Evolutionary conservation across 495 filamentous ascomycete species (phyloP), one percentile per base, ranked within the genome.

Genomic region (Aspergillus carlsbadensis): DNA sequence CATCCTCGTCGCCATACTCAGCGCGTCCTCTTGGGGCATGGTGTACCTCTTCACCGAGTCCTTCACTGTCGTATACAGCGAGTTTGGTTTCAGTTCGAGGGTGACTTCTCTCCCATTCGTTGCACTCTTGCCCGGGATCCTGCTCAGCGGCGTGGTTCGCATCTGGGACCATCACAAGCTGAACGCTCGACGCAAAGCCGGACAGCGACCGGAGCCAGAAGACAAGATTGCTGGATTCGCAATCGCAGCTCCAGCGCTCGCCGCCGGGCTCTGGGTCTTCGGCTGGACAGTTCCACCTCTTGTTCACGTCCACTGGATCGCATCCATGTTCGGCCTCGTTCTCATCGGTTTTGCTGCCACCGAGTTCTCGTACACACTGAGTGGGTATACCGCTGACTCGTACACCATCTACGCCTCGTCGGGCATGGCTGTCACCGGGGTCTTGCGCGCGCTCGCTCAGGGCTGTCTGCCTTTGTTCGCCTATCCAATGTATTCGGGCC

Each of bases 1-100:
- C 15, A 64, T 76, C 31, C 50, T 70, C 4, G 68, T 76, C 20
- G 60, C 76, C 7, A 60, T 72, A 43, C 71, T 77, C 57, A 70
- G 64, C 3, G 70, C 78, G 4, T 57, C 70, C n/a, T 69, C 71
- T n/a, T 76, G 70, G 60, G 75, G 69, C 0, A 61, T 80, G 21
- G 70, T 81, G 20, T 83, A 81, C 49, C 75, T 82, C 14, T 81
- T 79, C 56, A 76, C 78, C 1, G 77, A 79, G 58, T 69, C 72
- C 2, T 45, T 79, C 0, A 61, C 65, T 0, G 58, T 18, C 1
- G 64, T 80, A 8, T 82, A 77, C 58, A 34, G 62, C 6, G 39
- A 60, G 2, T 69, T 73, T 46, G 72, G 70, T 1, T 70, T 77
- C 53, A 54, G 47, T 7, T 6, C 29, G 0, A 47, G 59, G 26